These are phyloP conservation scores for Fusarium ambrosium DNA, from an alignment of 2,329 filamentous ascomycete genomes.

Conservation along the genomic window DNA sequence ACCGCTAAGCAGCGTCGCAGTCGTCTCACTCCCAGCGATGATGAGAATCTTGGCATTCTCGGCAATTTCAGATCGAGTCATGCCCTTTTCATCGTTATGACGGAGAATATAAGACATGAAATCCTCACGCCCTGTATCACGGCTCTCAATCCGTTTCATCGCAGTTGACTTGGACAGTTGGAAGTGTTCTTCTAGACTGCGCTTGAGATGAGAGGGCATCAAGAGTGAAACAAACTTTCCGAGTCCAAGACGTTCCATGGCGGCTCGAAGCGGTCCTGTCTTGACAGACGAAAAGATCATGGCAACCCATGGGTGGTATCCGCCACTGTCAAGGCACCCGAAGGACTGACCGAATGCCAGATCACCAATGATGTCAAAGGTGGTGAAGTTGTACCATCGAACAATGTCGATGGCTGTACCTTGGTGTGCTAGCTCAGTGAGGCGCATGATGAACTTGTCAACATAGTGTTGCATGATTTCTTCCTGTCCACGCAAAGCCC, in stretches of 20 bases:
- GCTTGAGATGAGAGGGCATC: not conserved
- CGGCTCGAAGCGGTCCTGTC: not conserved
- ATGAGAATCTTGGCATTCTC: conserved; percentile 9
- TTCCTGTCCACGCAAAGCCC: not conserved
- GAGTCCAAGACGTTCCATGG: not conserved
- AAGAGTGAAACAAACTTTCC: not conserved
- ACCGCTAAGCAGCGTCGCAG: conserved; percentile 14
- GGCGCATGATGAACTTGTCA: not conserved
- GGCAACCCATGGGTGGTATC: not conserved
- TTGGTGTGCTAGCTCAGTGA: not conserved
- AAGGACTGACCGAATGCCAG: not conserved
- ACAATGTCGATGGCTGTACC: not conserved
- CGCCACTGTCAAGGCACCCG: not conserved
- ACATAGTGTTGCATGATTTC: not conserved
- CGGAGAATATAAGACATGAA: conserved; percentile 3
- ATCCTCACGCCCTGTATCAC: not conserved
- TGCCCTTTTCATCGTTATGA: not conserved
- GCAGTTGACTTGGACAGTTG: not conserved
- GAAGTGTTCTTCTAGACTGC: not conserved
- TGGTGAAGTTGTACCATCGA: not conserved
- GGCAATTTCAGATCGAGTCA: not conserved
- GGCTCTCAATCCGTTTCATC: not conserved
- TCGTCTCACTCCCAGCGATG: conserved; percentile 12
- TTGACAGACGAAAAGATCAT: not conserved
- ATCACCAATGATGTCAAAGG: not conserved